Conservation (phyloP, 139 green algal species). For the Micromonas pusilla region DNA sequence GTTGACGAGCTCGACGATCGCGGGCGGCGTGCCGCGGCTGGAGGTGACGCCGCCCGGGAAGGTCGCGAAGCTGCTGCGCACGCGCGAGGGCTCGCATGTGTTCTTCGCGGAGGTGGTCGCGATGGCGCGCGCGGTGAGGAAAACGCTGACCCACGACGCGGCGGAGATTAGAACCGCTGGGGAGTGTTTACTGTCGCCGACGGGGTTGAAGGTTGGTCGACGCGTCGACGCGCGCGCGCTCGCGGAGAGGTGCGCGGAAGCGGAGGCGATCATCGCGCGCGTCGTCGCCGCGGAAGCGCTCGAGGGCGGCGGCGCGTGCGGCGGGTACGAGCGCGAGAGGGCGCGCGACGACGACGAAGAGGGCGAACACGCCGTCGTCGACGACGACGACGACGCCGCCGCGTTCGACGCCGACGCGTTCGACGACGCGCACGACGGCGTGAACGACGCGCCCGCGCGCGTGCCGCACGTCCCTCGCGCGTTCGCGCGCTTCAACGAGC, state of each 20-base stretch:
- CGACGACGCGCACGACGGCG: not conserved
- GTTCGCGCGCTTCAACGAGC: slow-evolving; percentile 11
- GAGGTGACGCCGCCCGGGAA: slow-evolving; percentile 1
- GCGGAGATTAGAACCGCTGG: not conserved
- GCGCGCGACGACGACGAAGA: not conserved
- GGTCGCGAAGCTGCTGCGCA: slow-evolving; percentile 3
- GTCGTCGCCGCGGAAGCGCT: slow-evolving; percentile 1
- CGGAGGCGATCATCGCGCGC: not conserved
- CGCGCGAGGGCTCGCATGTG: not conserved
- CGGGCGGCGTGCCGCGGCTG: not conserved
- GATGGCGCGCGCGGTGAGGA: not conserved
- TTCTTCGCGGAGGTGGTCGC: slow-evolving; percentile 14
- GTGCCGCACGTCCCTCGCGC: not conserved
- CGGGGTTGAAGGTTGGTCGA: not conserved
- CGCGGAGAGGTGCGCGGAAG: not conserved
- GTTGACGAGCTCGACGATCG: not conserved
- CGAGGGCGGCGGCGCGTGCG: not conserved
- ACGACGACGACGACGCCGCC: not conserved
- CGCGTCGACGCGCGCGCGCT: not conserved
- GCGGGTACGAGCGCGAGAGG: not conserved
- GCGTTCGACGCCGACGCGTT: not conserved
- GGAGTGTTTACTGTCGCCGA: not conserved
- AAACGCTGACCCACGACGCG: not conserved
- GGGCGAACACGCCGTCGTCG: too few relatives aligned
- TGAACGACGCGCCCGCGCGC: not conserved